Evolutionary conservation across 2,329 filamentous ascomycete genomes (phyloP), one percentile per base, ranked within the genome.

Genomic region (Neocucurbitaria cava): DNA sequence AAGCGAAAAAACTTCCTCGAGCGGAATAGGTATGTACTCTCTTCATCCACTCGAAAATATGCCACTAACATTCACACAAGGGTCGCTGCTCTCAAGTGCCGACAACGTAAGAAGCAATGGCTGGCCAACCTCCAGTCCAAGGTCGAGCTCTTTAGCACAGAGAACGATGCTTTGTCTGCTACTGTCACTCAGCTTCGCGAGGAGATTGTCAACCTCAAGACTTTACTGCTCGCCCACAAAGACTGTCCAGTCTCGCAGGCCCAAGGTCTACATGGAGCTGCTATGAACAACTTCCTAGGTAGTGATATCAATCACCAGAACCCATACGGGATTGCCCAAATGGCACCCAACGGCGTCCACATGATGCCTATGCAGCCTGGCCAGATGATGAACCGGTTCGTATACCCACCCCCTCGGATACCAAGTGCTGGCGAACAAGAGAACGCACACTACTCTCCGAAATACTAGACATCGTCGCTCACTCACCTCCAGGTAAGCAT

Each of bases 81-180:
- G 73, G 92, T 99, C 62, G 95, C 95, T 59, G 95, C 95, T 3
- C 82, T 99, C 55, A 99, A 99, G 74, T 99, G 95, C 77, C 89
- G 95, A 57, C 95, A 99, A 76, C 87, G 95, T 18, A 99, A 99
- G 83, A 99, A 99, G 83, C 95, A 98, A 74, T 99, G 95, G 95
- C 85, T 98, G 53, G 90, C 91, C 28, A 98, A 96, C 65, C 83
- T 99, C 1, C 95, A 99, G 76, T 86, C 87, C 51, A 98, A 98
- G 77, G 94, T 98, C 15, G 95, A 99, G 75, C 83, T 96, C 63
- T 98, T 92, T 71, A 93, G 89, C 59, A 89, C 84, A 0, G 95
- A 99, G 77, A 98, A 98, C 61, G 95, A 99, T 70, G 87, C 87
- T 1, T 83, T 99, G 30, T 91, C 89, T 17, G 83, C 88, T 3